A percentile compares a stretch with the other conserved stretches of the same genome.
Conservation (phyloP, 1,284 basidiomycete genomes). For the Ustilago bromivora region DNA sequence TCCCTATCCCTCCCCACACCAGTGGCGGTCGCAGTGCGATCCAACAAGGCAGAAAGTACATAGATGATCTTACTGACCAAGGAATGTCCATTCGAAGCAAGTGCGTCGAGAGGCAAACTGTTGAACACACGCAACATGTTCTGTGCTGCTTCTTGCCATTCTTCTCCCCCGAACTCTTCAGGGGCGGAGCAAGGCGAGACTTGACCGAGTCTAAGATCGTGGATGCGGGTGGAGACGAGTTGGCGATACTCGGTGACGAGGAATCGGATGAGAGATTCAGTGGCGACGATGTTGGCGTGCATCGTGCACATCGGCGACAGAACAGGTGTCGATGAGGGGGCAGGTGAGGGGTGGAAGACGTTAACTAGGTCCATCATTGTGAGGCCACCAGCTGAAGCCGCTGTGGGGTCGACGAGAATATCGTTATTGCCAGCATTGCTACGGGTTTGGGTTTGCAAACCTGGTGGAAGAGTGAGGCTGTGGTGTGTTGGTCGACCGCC, state of each 20-base stretch:
- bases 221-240: conserved; percentile 24
- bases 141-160: conserved; percentile 47
- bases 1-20: conserved; percentile 4
- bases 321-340: conserved; percentile 26
- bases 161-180: conserved; percentile 12
- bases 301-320: conserved; percentile 56
- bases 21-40: conserved; percentile 10
- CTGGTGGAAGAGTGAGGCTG: conserved; percentile 15
- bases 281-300: conserved; percentile 58
- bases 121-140: conserved; percentile 48
- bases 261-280: conserved; percentile 55
- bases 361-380: conserved; percentile 43
- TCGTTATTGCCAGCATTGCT: neutral
- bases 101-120: conserved; percentile 45
- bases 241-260: conserved; percentile 53
- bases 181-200: neutral
- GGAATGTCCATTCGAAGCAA: conserved; percentile 54
- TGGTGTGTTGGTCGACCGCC: conserved; percentile 22
- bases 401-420: neutral
- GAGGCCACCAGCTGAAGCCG: conserved; percentile 3
- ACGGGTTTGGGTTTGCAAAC: neutral
- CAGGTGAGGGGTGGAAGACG: conserved; percentile 49
- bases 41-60: conserved; percentile 41
- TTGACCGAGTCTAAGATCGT: conserved; percentile 28
- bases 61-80: conserved; percentile 53